Base-by-base conservation (phyloP, 2,329 filamentous ascomycete species). In the Monosporascus sp. region DNA sequence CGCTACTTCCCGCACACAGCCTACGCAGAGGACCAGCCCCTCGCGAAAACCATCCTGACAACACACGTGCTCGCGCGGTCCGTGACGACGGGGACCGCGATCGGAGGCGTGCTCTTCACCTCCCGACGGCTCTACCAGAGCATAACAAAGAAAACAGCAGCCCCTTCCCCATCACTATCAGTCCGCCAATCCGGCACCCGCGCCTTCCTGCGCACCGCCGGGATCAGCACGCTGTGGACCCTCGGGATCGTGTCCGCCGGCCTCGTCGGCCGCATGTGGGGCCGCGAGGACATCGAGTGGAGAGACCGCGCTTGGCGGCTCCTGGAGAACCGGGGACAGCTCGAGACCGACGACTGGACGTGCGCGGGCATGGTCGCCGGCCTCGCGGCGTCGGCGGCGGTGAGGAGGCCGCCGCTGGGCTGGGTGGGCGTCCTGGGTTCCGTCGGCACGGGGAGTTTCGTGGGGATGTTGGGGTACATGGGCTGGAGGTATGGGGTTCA, bases 1-100 rank as follows among this genome's bases (percentile, higher is more conserved):
- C 77, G 77, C 53, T 75, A 78, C 65, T 77, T 73, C 65, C 80
- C 81, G 6, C 81, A 82, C 62, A 53, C 81, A 5, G 57, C 73
- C 49, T 83, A 83, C 65, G 82, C 82, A 31, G 84, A 88, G 70
- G 84, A 87, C 65, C 85, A 88, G 59, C 77, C 78, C 35, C 70
- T 77, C 55, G 63, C 76, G 7, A 72, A 70, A 55, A 72, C 76
- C 4, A 81, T 87, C 60, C 80, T 88, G 55, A 75, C 75, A 53
- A 72, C 76, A 0, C 84, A 88, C 68, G 79, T 85, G 58, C 71
- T 84, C 47, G 78, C 78, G 47, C 79, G 83, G 40, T 78, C 73
- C 55, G 68, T 84, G 55, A 78, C 80, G 52, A 66, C 74, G 14
- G 83, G 81, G 56, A 68, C 80, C 43, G 65, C 81, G 49, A 54